phyloP scores from a whole-genome alignment of 2,329 filamentous ascomycete genomes.

The Phoma sp. region DNA sequence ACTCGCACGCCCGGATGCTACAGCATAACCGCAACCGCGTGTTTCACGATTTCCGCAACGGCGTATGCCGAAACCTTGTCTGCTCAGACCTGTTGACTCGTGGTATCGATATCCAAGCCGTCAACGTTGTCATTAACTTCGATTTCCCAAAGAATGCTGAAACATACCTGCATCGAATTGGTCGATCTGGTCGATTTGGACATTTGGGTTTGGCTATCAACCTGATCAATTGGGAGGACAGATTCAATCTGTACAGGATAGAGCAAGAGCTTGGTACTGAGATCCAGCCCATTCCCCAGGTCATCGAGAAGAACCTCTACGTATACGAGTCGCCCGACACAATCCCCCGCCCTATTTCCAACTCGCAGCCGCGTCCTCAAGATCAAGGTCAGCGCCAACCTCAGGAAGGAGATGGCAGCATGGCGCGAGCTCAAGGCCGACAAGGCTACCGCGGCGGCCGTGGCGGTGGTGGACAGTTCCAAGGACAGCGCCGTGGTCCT shows the following conservation, averaged over 20 bases:
- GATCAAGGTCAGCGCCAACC: slow-evolving; percentile 24
- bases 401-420: slow-evolving; percentile 37
- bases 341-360: slow-evolving; percentile 82
- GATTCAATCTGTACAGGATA: slow-evolving; percentile 98
- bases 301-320: slow-evolving; percentile 97
- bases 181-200: slow-evolving; percentile 94
- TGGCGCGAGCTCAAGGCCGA: slow-evolving; percentile 34
- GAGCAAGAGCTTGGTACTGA: slow-evolving; percentile 97
- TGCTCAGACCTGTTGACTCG: slow-evolving; percentile 97
- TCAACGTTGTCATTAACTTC: slow-evolving; percentile 99
- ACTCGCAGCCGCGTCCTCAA: slow-evolving; percentile 47
- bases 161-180: slow-evolving; percentile 97
- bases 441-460: slow-evolving; percentile 44
- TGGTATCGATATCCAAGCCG: slow-evolving; percentile 98
- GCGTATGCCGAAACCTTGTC: slow-evolving; percentile 95
- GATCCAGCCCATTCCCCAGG: slow-evolving; percentile 92
- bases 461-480: slow-evolving; percentile 43
- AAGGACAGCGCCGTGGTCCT: slow-evolving; percentile 38
- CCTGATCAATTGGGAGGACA: slow-evolving; percentile 98
- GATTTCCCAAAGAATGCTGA: slow-evolving; percentile 99
- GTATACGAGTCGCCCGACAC: slow-evolving; percentile 96
- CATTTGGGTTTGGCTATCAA: slow-evolving; percentile 98
- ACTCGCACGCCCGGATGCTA: slow-evolving; percentile 97
- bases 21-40: slow-evolving; percentile 97
- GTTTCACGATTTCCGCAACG: slow-evolving; percentile 98